phyloP scores from a whole-genome alignment of 208 protist species.

The Leishmania turanica region DNA sequence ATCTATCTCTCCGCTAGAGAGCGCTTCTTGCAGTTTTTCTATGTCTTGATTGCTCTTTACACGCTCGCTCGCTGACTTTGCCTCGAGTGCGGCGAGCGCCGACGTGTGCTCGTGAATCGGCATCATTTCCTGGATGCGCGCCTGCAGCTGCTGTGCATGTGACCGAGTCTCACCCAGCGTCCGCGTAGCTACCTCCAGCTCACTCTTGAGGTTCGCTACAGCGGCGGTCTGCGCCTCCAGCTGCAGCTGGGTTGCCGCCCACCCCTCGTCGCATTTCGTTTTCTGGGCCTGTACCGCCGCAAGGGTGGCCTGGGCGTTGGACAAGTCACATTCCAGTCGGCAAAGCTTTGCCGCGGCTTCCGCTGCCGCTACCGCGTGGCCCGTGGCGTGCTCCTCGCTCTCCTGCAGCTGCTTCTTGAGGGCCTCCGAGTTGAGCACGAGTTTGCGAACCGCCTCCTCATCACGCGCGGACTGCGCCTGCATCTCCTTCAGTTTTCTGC shows the following conservation, averaged over 20 bases:
- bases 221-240: not conserved
- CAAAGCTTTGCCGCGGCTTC: not conserved
- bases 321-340: slow-evolving; percentile 1
- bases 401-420: slow-evolving; percentile 36
- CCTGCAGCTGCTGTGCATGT: slow-evolving; percentile 21
- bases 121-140: slow-evolving; percentile 25
- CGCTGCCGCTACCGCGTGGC: not conserved
- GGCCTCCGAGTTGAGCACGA: slow-evolving; percentile 39
- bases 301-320: not conserved
- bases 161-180: slow-evolving; percentile 9
- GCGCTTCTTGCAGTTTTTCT: slow-evolving; percentile 12
- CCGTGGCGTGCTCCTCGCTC: slow-evolving; percentile 9
- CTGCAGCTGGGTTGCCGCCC: slow-evolving; percentile 2
- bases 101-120: slow-evolving; percentile 20
- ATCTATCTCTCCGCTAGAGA: slow-evolving; percentile 30
- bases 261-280: not conserved
- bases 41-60: slow-evolving; percentile 17
- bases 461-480: slow-evolving; percentile 27
- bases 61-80: slow-evolving; percentile 1
- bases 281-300: slow-evolving; percentile 1
- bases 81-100: slow-evolving; percentile 24
- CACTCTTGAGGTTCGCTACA: not conserved
- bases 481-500: slow-evolving; percentile 26
- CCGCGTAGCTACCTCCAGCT: slow-evolving; percentile 8
- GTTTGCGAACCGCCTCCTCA: slow-evolving; percentile 39